Percentiles rank a stretch among this genome's conserved stretches.
Conservation (phyloP, 768 basidiomycete genomes). For the Tylopilus plumbeoviolaceoides region DNA sequence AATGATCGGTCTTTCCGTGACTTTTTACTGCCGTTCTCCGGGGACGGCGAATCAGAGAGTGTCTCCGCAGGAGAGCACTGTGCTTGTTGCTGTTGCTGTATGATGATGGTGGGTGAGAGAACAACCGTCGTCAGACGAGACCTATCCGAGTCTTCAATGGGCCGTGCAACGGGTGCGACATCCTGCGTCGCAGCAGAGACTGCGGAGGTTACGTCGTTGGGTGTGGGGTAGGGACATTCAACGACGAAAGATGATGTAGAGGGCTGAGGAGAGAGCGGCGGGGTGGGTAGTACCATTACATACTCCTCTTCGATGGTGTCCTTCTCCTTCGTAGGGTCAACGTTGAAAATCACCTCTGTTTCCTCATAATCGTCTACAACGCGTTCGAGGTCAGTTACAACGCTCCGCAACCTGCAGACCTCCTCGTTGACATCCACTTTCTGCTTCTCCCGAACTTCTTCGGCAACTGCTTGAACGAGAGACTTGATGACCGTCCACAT, state of each 20-base stretch:
- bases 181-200: conserved; percentile 9
- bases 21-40: conserved; percentile 9
- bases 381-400: conserved; percentile 48
- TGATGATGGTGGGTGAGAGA: conserved; percentile 25
- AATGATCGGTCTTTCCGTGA: conserved; percentile 17
- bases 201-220: background rate
- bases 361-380: conserved; percentile 40
- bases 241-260: conserved; percentile 15
- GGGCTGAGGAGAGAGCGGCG: conserved; percentile 20
- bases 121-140: conserved; percentile 15
- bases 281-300: conserved; percentile 18
- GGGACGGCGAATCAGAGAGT: conserved; percentile 8
- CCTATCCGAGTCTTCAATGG: conserved; percentile 1
- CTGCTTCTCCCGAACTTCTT: conserved; percentile 56
- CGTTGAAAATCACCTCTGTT: conserved; percentile 23
- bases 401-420: conserved; percentile 44
- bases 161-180: background rate
- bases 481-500: conserved; percentile 55
- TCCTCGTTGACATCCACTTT: conserved; percentile 42
- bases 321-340: conserved; percentile 18
- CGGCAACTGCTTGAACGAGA: conserved; percentile 57
- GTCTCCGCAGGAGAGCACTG: conserved; percentile 10
- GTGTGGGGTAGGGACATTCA: conserved; percentile 14
- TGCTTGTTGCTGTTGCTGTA: conserved; percentile 20
- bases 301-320: conserved; percentile 10